Evolutionary conservation across 148 eudicot species (phyloP).

Genomic region (Camellia granthamiana): DNA sequence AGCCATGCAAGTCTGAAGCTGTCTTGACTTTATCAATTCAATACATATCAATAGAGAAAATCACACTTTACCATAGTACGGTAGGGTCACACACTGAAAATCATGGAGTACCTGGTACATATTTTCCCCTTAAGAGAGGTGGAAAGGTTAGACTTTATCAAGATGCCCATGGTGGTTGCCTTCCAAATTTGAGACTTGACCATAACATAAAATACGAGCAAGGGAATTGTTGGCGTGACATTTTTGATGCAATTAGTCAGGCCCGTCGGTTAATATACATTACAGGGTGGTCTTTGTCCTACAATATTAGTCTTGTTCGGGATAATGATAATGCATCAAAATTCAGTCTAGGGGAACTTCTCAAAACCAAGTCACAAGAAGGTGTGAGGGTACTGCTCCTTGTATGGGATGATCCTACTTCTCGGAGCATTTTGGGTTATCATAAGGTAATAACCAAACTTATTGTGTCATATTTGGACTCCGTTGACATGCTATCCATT

Average conservation of each 20-base stretch:
- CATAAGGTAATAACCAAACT: slow-evolving; percentile 39
- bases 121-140: slow-evolving; percentile 74
- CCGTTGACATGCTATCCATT: neutral
- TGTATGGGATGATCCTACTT: slow-evolving; percentile 93
- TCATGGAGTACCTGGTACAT: slow-evolving; percentile 77
- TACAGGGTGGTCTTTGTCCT: slow-evolving; percentile 91
- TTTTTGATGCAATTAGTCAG: slow-evolving; percentile 59
- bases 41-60: slow-evolving; percentile 51
- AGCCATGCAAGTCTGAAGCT: slow-evolving; percentile 54
- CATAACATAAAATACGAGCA: slow-evolving; percentile 44
- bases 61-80: slow-evolving; percentile 49
- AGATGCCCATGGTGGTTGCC: slow-evolving; percentile 79
- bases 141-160: slow-evolving; percentile 82
- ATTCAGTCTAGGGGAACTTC: slow-evolving; percentile 62
- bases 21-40: slow-evolving; percentile 58
- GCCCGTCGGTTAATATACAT: slow-evolving; percentile 77
- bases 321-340: slow-evolving; percentile 32
- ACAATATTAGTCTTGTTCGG: slow-evolving; percentile 61
- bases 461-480: neutral
- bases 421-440: slow-evolving; percentile 51
- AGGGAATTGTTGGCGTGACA: slow-evolving; percentile 84
- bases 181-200: slow-evolving; percentile 65
- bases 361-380: slow-evolving; percentile 72
- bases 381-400: slow-evolving; percentile 89
- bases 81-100: slow-evolving; percentile 54